Evolutionary conservation across 805 yeast genomes (phyloP), one percentile per base, ranked within the genome.

Genomic region (Cyberlindnera xylosilytica): DNA sequence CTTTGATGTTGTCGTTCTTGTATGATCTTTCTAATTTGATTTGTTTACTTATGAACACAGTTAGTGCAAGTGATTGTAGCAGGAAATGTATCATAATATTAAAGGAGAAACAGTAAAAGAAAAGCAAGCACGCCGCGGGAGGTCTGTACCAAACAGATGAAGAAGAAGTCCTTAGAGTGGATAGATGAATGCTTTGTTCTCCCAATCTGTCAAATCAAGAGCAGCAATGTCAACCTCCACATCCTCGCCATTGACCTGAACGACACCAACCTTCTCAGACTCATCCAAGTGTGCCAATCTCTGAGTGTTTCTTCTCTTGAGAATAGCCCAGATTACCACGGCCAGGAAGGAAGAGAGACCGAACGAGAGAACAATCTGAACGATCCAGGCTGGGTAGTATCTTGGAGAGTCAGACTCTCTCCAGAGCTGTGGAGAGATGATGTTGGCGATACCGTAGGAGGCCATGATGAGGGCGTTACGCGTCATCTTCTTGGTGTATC

Each of bases 351-450:
- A 80, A 1, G 81, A 73, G 10, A 62, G 32, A 29, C 65, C 58
- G 54, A 74, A 78, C 9, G 77, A 67, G n/a, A 75, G 49, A 10
- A 76, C 78, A 38, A 77, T 73, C 52, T 77, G 83, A 10, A 76
- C 78, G 40, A 70, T 63, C 83, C 83, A 72, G 8, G 78, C 73
- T 2, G 69, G 65, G 13, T 56, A 46, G 50, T 65, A 73, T 43
- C 70, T 58, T 36, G 82, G 81, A 7, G 70, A 65, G 48, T 71
- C 72, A n/a, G 51, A 56, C 8, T 53, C 61, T 53, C 67, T 65
- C 81, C 81, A 78, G 27, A 78, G 53, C 54, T 77, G 83, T 4
- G 83, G 81, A 4, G 79, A 71, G 22, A 77, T 70, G 27, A 78
- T 66, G 49, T 78, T 78, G 8, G 77, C 64, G 38, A 76, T 47